phyloP scores from a whole-genome alignment of 169 alveolate genomes.

The Fabrea salina region DNA sequence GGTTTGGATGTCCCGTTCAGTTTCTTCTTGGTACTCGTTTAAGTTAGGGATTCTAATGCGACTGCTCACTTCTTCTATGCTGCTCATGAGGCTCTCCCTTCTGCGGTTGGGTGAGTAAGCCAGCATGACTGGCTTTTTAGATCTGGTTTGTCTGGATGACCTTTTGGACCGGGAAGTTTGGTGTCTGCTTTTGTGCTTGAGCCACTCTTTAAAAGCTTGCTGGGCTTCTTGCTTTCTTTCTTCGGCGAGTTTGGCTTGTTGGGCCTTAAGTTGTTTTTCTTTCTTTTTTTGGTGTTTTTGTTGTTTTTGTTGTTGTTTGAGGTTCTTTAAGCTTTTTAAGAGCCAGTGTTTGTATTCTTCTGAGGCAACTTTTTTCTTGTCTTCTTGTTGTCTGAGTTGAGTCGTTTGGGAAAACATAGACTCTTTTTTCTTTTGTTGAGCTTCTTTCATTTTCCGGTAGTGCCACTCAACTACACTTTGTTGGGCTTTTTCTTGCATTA shows the following conservation, averaged over 20 bases:
- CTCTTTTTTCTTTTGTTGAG: no score
- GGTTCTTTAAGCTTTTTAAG: neutral
- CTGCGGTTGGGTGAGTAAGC: constrained; percentile 14
- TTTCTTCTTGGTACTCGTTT: neutral
- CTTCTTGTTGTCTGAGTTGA: neutral
- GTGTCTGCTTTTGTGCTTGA: neutral
- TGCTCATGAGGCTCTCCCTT: neutral
- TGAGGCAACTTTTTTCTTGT: neutral
- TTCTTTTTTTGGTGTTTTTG: neutral
- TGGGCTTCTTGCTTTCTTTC: neutral
- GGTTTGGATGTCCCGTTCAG: neutral
- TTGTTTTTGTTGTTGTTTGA: neutral
- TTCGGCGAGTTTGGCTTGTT: neutral
- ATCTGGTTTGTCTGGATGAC: neutral
- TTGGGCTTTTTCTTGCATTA: no score
- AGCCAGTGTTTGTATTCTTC: neutral
- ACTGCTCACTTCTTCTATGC: neutral
- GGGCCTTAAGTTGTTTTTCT: neutral
- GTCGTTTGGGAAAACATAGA: no score
- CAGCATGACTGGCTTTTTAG: constrained; percentile 6
- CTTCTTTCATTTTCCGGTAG: no score
- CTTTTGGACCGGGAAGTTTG: neutral
- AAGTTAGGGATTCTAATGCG: no score
- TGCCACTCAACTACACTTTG: no score
- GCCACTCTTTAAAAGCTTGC: constrained; percentile 3